Conservation (phyloP, 2,329 filamentous ascomycete genomes). For the Pestalotiopsis sp. region DNA sequence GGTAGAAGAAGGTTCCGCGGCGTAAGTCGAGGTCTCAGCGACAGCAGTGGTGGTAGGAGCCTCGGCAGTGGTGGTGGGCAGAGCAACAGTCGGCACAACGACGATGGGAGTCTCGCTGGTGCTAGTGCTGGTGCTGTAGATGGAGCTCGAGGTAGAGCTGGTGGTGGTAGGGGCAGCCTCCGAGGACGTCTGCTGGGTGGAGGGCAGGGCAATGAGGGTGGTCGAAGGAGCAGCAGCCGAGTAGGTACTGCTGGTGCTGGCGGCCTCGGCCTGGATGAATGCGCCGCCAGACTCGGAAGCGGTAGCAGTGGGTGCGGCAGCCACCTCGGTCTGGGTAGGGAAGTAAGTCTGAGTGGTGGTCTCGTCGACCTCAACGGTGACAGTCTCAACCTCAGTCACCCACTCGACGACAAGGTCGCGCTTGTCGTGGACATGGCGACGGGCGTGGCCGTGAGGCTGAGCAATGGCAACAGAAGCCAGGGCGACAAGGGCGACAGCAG, state of each 20-base stretch:
- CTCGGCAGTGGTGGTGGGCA: conserved; percentile 1
- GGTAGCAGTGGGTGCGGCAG: conserved; percentile 20
- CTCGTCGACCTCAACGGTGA: conserved; percentile 54
- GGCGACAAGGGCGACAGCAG: conserved; percentile 41
- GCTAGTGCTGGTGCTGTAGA: conserved; percentile 22
- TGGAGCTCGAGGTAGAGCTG: conserved; percentile 24
- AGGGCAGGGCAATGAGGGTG: conserved; percentile 1
- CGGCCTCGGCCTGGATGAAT: conserved; percentile 39
- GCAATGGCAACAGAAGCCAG: conserved; percentile 51
- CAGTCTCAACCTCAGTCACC: conserved; percentile 53
- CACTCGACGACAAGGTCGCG: conserved; percentile 48
- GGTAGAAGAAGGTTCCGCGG: conserved; percentile 18
- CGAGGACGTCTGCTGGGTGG: not conserved
- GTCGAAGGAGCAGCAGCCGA: conserved; percentile 23
- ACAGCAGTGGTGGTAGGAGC: conserved; percentile 3
- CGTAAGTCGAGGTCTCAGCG: conserved; percentile 1
- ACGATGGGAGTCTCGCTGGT: conserved; percentile 15
- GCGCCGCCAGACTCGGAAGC: conserved; percentile 26
- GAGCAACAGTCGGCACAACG: not conserved
- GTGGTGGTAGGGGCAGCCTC: conserved; percentile 16
- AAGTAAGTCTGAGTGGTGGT: conserved; percentile 50
- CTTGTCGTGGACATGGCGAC: conserved; percentile 39
- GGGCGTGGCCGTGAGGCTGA: conserved; percentile 50
- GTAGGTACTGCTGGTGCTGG: conserved; percentile 19
- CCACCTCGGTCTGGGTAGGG: conserved; percentile 30